Evolutionary conservation across 139 green algal genomes (phyloP).

Genomic region (Chlamydomonas sp.): DNA sequence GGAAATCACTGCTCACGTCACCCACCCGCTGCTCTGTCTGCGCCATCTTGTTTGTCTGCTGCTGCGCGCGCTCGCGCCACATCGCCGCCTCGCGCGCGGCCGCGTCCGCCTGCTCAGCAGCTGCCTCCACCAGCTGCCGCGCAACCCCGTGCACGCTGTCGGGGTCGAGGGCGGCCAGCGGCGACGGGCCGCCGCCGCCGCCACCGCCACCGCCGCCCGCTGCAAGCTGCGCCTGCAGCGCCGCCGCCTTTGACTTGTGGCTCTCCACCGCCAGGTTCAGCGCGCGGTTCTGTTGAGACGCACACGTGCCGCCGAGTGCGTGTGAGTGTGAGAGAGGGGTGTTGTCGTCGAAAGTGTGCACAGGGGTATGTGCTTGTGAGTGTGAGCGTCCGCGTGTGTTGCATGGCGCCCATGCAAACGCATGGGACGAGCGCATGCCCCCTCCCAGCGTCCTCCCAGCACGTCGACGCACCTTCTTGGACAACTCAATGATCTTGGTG

Average conservation of each 20-base stretch:
- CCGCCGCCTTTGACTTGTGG: constrained; percentile 24
- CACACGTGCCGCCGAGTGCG: background rate
- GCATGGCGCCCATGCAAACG: too few species aligned
- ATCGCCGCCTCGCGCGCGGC: constrained; percentile 25
- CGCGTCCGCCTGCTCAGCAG: constrained; percentile 28
- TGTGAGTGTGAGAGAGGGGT: background rate
- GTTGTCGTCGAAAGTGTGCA: background rate
- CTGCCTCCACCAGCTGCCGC: constrained; percentile 32
- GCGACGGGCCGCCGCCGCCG: background rate
- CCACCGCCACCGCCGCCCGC: background rate
- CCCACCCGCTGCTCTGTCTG: constrained; percentile 45
- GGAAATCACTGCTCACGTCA: too few species aligned
- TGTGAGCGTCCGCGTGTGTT: too few species aligned
- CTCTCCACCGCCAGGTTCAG: constrained; percentile 41
- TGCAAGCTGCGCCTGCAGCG: constrained; percentile 29
- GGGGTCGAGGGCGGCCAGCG: background rate
- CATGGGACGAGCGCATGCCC: too few species aligned
- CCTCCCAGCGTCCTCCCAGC: background rate
- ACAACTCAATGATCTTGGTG: constrained; percentile 50
- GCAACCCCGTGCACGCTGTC: constrained; percentile 31
- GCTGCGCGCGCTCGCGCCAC: constrained; percentile 35
- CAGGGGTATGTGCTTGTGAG: too few species aligned
- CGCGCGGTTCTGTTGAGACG: constrained; percentile 29
- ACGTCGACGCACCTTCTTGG: constrained; percentile 38
- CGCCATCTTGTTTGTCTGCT: constrained; percentile 48